Percentiles rank a stretch among this genome's conserved stretches.
phyloP scores from a whole-genome alignment of 768 basidiomycete species.

The Amanita polypyramis region DNA sequence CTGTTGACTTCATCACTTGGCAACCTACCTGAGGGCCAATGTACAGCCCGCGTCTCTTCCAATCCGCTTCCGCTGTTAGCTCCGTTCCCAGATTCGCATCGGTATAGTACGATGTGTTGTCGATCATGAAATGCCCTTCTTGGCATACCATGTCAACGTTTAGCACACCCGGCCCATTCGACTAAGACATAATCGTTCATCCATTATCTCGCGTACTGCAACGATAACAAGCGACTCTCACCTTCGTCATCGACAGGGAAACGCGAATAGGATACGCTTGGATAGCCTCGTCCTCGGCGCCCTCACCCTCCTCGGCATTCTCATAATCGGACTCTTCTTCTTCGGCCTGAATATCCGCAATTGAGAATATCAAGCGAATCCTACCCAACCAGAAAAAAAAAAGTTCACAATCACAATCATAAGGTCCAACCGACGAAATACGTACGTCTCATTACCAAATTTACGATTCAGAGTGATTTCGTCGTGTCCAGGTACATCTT shows the following conservation, averaged over 20 bases:
- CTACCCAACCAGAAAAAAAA: conserved; percentile 25
- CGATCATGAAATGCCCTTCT: conserved; percentile 74
- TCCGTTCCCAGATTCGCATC: conserved; percentile 65
- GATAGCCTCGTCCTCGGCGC: conserved; percentile 18
- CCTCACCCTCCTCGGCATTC: conserved; percentile 15
- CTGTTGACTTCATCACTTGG: not conserved
- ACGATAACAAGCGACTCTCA: conserved; percentile 13
- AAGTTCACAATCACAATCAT: not conserved
- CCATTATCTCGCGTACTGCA: not conserved
- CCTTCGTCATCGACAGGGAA: conserved; percentile 82
- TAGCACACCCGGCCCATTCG: conserved; percentile 50
- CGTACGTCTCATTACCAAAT: conserved; percentile 86
- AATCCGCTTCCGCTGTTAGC: conserved; percentile 82
- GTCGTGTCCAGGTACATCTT: conserved; percentile 62
- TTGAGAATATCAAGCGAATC: conserved; percentile 86
- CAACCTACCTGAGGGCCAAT: conserved; percentile 73
- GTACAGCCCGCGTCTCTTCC: conserved; percentile 86
- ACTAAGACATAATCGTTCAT: conserved; percentile 21
- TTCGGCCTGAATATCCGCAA: conserved; percentile 72
- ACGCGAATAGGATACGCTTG: conserved; percentile 63
- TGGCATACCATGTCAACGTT: conserved; percentile 72
- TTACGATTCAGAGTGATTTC: conserved; percentile 75
- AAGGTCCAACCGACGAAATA: conserved; percentile 11
- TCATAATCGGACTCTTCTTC: conserved; percentile 26
- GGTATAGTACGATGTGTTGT: conserved; percentile 81